A percentile compares a stretch with the other conserved stretches of the same genome.
These are phyloP conservation scores for Russula sp. DNA, from an alignment of 768 basidiomycete species.

Conservation along the genomic window DNA sequence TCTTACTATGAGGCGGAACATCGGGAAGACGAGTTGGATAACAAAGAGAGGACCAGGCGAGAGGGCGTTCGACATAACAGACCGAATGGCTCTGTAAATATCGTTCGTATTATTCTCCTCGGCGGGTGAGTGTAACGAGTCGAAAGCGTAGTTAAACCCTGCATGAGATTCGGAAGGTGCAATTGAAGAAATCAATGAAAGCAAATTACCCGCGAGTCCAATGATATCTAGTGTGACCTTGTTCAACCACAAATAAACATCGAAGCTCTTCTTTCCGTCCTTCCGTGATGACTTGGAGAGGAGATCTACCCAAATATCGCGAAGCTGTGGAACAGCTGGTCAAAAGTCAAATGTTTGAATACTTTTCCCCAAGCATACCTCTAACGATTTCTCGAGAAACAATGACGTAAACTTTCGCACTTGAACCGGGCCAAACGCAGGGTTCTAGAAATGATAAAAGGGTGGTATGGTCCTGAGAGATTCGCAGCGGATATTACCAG, in stretches of 20 bases:
- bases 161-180: not conserved
- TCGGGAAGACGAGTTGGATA: slow-evolving; percentile 39
- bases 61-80: slow-evolving; percentile 32
- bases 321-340: slow-evolving; percentile 28
- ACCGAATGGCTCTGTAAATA: slow-evolving; percentile 38
- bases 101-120: slow-evolving; percentile 33
- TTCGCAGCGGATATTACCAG: not conserved
- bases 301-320: slow-evolving; percentile 35
- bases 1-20: slow-evolving; percentile 42
- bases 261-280: slow-evolving; percentile 19
- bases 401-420: slow-evolving; percentile 31
- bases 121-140: slow-evolving; percentile 33
- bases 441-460: slow-evolving; percentile 23
- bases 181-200: not conserved
- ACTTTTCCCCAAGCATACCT: slow-evolving; percentile 23
- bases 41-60: slow-evolving; percentile 34
- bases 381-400: slow-evolving; percentile 31
- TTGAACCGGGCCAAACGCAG: slow-evolving; percentile 33
- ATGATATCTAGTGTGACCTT: slow-evolving; percentile 33
- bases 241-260: slow-evolving; percentile 30
- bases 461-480: not conserved
- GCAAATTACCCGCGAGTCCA: slow-evolving; percentile 30
- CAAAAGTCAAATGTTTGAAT: not conserved
- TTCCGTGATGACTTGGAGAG: slow-evolving; percentile 19
- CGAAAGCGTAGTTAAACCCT: slow-evolving; percentile 44